Evolutionary conservation across 352 stramenopile genomes (phyloP).

Genomic region (Globisporangium paroecandrum): DNA sequence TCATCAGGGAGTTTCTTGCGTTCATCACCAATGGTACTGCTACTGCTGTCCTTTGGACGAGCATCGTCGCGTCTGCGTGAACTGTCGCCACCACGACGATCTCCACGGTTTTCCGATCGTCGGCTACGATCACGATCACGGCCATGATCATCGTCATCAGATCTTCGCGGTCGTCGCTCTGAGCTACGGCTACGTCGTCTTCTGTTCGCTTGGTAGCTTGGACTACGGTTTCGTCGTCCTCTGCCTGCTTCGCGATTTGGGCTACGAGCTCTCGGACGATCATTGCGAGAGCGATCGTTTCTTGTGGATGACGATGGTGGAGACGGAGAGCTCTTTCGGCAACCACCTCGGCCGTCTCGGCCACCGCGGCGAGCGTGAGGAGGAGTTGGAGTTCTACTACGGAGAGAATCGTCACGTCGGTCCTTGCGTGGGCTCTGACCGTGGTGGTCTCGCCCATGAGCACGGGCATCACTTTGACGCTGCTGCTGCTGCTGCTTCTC

Average conservation of each 20-base stretch:
- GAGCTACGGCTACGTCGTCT: slow-evolving; percentile 4
- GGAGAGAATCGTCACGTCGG: background rate
- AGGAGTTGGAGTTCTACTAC: background rate
- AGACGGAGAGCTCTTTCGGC: background rate
- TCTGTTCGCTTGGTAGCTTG: background rate
- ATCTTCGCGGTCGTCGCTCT: background rate
- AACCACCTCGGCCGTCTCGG: background rate
- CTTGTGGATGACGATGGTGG: background rate
- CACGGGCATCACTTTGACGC: background rate
- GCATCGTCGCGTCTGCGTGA: background rate
- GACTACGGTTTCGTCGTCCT: slow-evolving; percentile 4
- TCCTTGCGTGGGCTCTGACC: slow-evolving; percentile 2
- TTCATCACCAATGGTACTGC: background rate
- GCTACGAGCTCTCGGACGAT: background rate
- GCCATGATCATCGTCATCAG: background rate
- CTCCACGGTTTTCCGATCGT: slow-evolving; percentile 2
- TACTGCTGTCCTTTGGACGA: background rate
- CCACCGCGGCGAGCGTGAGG: background rate
- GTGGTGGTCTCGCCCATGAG: background rate
- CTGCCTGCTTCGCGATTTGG: background rate
- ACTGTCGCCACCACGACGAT: background rate
- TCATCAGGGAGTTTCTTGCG: slow-evolving; percentile 25
- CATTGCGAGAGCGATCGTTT: slow-evolving; percentile 6
- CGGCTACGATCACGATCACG: background rate
- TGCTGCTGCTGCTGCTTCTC: background rate